Evolutionary conservation across 495 filamentous ascomycete species (phyloP), one percentile per base, ranked within the genome.

Genomic region (Chaetomium fimeti): DNA sequence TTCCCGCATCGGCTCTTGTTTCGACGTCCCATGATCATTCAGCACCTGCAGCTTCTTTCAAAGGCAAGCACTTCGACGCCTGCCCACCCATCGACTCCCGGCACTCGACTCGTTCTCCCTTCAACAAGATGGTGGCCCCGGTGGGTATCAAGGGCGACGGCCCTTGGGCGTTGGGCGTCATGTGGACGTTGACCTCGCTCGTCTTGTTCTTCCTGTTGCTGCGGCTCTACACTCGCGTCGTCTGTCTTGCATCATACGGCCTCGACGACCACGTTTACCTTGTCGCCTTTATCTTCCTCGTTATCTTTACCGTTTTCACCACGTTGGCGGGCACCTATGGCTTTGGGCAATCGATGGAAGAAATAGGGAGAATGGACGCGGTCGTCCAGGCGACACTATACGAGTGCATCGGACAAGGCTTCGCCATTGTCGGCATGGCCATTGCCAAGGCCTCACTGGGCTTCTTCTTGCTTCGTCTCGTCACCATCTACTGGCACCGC

Each of bases 401-500:
- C 67, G 74, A 72, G 27, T 72, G 72, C 20, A 72, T 79, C n/a
- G 76, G 72, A 18, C 76, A 79, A 57, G 74, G 64, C 29, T 77
- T 79, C 47, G 74, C 75, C 27, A 71, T 79, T 13, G 61, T 70
- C 18, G 77, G 76, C 45, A 78, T 74, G 62, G 71, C 75, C 13
- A 68, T 76, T 55, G 75, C 76, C 40, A 79, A 79, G 56, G 60
- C 72, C 22, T 77, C 77, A 1, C 69, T 79, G 42, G 77, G 76
- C 2, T 66, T 76, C 13, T 79, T 79, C 57, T 66, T 79, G 29
- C 68, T 79, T 22, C 74, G 77, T 9, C 69, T 79, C 2, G 76
- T 78, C 24, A 69, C 68, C 36, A 48, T 67, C 20, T 45, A 36
- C 0, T 78, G 76, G 76, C 76, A 78, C 48, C 69, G 66, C 40